Evolutionary conservation across 1,284 basidiomycete species (phyloP).

Genomic region (Ceratobasidium sp.): DNA sequence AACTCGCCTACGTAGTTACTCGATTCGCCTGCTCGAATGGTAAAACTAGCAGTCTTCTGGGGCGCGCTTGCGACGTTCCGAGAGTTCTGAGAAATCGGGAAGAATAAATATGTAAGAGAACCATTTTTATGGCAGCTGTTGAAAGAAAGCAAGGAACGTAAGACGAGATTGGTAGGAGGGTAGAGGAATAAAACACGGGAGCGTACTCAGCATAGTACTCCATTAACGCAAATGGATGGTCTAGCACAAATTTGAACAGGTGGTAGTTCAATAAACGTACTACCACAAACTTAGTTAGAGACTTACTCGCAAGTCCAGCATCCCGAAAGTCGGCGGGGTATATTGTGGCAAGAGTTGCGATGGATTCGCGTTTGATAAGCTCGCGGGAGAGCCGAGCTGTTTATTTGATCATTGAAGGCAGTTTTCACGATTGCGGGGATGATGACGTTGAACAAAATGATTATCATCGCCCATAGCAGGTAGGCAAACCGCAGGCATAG

Average conservation of each 20-base stretch:
- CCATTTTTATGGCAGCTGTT: slow-evolving; percentile 59
- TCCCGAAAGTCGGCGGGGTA: slow-evolving; percentile 37
- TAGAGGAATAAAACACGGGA: slow-evolving; percentile 47
- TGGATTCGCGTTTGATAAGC: slow-evolving; percentile 39
- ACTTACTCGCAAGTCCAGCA: slow-evolving; percentile 28
- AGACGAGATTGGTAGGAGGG: background rate
- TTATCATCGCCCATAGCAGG: no score
- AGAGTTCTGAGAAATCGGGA: slow-evolving; percentile 60
- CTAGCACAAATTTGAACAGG: slow-evolving; percentile 47
- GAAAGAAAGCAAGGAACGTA: background rate
- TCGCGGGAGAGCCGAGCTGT: slow-evolving; percentile 43
- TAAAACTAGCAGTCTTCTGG: slow-evolving; percentile 57
- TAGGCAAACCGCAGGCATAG: no score
- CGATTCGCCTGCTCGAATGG: slow-evolving; percentile 53
- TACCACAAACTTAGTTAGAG: background rate
- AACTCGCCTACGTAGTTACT: slow-evolving; percentile 2
- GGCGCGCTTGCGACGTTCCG: slow-evolving; percentile 57
- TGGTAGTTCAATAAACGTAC: background rate
- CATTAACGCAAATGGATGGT: slow-evolving; percentile 60
- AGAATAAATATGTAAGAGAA: slow-evolving; percentile 59
- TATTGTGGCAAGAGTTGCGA: slow-evolving; percentile 44
- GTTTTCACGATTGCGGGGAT: background rate
- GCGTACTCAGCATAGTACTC: slow-evolving; percentile 55
- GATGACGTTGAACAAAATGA: background rate
- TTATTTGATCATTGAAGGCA: background rate